Evolutionary conservation across 2,329 filamentous ascomycete species (phyloP), one percentile per base, ranked within the genome.

Genomic region (Arthrobotrys iridis): DNA sequence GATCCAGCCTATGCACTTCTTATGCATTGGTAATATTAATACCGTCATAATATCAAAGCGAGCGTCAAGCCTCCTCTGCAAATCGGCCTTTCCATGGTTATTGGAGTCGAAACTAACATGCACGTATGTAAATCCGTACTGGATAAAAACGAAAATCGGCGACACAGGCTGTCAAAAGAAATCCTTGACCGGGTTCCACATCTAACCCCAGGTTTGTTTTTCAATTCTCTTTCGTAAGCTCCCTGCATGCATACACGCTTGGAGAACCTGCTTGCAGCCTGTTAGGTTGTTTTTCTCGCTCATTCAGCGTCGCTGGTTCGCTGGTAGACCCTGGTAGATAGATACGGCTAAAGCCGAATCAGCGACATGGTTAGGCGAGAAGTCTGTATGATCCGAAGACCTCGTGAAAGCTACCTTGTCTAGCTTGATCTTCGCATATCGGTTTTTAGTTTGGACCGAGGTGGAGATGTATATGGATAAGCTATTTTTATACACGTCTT

Each of bases 291-390:
- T 48, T 48, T 18, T 22, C 28, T 55, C 10, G 18, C 28, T 55
- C 10, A 11, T 55, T 55, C 30, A 5, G 50, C 30, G 24, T 35
- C 22, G 24, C 35, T 66, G 11, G 48, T 46, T 64, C 55, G 48
- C 30, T 52, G 48, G n/a, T n/a, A n/a, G n/a, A 26, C 52, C 65
- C 65, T 18, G 55, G 57, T 62, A 70, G 55, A 62, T 60, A 35
- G 43, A 35, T 52, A 52, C 55, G 55, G 55, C 48, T 70, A 70
- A 70, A 70, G 55, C 65, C 65, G 55, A 68, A 52, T 50, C 52
- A 50, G 20, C 8, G 26, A 57, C 52, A 60, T 62, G 65, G 55
- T 62, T 70, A 70, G 65, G 65, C 65, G 65, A 70, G 24, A 55
- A 35, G 65, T 35, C 41, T 62, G 15, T 20, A 35, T 30, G 55